Conservation (phyloP, 23 red algal genomes). For the Gracilaria domingensis region DNA sequence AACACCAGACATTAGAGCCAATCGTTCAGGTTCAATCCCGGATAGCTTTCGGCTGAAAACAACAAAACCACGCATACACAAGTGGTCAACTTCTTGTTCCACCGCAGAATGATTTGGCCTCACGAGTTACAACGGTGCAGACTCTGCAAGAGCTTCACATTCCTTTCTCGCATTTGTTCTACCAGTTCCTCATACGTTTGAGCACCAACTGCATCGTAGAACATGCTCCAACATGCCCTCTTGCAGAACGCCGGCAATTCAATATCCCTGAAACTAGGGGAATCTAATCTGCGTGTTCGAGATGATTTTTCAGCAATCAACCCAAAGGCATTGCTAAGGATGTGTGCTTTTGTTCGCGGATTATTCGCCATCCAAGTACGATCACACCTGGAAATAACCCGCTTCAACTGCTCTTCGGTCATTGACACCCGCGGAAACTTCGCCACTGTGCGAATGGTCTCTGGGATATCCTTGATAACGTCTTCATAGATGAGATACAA, state of each 20-base stretch:
- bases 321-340: neutral
- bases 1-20: too few relatives aligned
- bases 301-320: slow-evolving; percentile 12
- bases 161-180: neutral
- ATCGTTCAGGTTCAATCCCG: too few relatives aligned
- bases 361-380: slow-evolving; percentile 40
- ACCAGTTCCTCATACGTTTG: slow-evolving; percentile 18
- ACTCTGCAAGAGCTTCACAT: neutral
- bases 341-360: slow-evolving; percentile 5
- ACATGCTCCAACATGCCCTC: slow-evolving; percentile 1
- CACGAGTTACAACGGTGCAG: too few relatives aligned
- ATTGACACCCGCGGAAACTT: slow-evolving; percentile 19
- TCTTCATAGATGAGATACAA: slow-evolving; percentile 58
- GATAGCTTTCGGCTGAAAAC: too few relatives aligned
- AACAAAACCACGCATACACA: too few relatives aligned
- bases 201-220: neutral
- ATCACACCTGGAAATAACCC: slow-evolving; percentile 43
- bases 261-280: slow-evolving; percentile 6
- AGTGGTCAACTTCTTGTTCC: too few relatives aligned
- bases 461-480: slow-evolving; percentile 33
- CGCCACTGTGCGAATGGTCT: slow-evolving; percentile 25
- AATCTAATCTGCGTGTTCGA: neutral
- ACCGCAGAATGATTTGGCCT: too few relatives aligned
- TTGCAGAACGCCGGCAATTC: neutral
- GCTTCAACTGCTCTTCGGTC: neutral